phyloP scores from a whole-genome alignment of 2,329 filamentous ascomycete species.

The Pseudocercospora macadamiae region DNA sequence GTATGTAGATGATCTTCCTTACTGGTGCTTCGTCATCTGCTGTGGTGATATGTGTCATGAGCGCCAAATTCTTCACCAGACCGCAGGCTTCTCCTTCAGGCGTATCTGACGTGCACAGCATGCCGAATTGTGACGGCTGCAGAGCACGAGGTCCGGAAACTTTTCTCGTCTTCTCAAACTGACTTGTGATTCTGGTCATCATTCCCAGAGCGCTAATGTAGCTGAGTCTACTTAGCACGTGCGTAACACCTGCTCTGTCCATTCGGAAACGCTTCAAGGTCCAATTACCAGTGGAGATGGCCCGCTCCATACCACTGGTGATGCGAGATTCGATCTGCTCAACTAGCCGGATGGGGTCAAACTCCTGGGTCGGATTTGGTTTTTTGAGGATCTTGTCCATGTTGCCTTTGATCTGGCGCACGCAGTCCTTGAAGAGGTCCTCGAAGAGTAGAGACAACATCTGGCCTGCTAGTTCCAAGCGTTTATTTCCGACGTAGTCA shows the following conservation, averaged over 20 bases:
- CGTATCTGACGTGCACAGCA: constrained; percentile 96
- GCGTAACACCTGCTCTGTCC: constrained; percentile 95
- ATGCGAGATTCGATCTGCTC: constrained; percentile 84
- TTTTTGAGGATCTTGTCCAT: constrained; percentile 97
- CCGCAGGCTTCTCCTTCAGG: constrained; percentile 98
- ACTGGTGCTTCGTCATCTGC: constrained; percentile 93
- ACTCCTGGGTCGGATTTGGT: constrained; percentile 81
- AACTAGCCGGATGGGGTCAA: constrained; percentile 85
- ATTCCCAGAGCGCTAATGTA: constrained; percentile 97
- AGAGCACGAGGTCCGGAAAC: constrained; percentile 93
- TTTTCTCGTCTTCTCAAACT: constrained; percentile 98
- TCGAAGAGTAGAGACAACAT: constrained; percentile 92
- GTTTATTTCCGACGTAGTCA: constrained; percentile 98
- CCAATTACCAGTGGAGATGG: constrained; percentile 98
- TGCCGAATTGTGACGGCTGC: constrained; percentile 96
- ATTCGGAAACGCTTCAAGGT: constrained; percentile 97
- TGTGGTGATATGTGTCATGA: constrained; percentile 99
- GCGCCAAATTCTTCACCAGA: constrained; percentile 93
- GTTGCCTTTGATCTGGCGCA: constrained; percentile 82
- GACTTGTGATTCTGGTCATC: constrained; percentile 98
- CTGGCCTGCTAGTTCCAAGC: constrained; percentile 91
- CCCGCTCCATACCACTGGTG: constrained; percentile 89
- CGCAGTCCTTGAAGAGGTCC: constrained; percentile 96
- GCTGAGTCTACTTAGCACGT: constrained; percentile 91
- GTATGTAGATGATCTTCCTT: constrained; percentile 78